These are phyloP conservation scores for Salix viminalis DNA, from an alignment of 345 rosid species.

Conservation along the genomic window DNA sequence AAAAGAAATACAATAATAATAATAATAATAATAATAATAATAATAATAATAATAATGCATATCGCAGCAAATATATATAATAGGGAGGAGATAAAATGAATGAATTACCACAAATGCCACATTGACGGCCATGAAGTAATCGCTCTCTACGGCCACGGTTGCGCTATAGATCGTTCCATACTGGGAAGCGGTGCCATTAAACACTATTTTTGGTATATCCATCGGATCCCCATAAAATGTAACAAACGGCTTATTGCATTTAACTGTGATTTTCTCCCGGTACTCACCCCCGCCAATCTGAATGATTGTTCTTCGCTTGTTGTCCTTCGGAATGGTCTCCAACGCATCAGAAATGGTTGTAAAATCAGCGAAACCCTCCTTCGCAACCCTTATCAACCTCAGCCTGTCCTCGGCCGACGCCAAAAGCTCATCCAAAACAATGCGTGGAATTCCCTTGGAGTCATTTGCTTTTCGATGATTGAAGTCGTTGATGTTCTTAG, in stretches of 20 bases:
- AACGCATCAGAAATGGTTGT: conserved; percentile 18
- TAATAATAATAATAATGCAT: background rate
- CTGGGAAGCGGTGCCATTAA: conserved; percentile 22
- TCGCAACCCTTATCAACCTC: conserved; percentile 15
- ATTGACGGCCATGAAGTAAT: conserved; percentile 34
- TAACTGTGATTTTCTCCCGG: conserved; percentile 24
- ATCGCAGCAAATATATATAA: background rate
- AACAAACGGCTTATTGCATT: conserved; percentile 3
- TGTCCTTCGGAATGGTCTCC: conserved; percentile 7
- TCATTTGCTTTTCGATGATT: background rate
- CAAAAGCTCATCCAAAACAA: conserved; percentile 2
- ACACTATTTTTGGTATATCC: conserved; percentile 25
- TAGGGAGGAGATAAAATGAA: background rate
- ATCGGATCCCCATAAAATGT: conserved; percentile 26
- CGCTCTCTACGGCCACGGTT: conserved; percentile 33
- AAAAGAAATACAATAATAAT: background rate
- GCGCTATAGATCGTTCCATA: conserved; percentile 34
- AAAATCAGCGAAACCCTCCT: conserved; percentile 13
- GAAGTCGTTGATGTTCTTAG: conserved; percentile 11
- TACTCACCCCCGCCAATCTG: conserved; percentile 23
- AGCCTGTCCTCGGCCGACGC: conserved; percentile 3
- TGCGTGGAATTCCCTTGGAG: background rate
- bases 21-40: no score
- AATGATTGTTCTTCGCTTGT: conserved; percentile 3
- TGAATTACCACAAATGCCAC: conserved; percentile 19